Conservation (phyloP, 192 early-diverging fungal species). For the Coemansia umbellata region DNA sequence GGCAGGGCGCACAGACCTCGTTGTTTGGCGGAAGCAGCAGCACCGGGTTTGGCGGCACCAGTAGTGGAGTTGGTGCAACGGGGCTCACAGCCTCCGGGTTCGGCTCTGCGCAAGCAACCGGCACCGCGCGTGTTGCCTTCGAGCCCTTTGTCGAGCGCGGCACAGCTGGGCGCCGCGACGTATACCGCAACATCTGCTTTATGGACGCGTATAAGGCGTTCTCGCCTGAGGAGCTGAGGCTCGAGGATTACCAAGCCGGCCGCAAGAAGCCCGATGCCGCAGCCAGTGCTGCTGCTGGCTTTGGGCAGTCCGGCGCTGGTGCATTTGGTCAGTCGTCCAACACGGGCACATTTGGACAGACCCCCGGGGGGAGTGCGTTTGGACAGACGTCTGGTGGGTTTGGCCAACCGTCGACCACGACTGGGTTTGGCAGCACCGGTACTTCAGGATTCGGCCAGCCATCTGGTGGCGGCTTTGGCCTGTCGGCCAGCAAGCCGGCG, state of each 20-base stretch:
- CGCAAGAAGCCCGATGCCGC: slow-evolving; percentile 57
- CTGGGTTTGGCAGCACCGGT: background rate
- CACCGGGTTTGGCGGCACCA: background rate
- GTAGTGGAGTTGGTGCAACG: background rate
- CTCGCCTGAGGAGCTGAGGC: slow-evolving; percentile 86
- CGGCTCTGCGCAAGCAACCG: slow-evolving; percentile 35
- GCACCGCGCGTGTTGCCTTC: slow-evolving; percentile 57
- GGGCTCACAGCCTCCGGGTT: background rate
- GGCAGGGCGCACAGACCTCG: background rate
- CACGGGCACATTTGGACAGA: slow-evolving; percentile 27
- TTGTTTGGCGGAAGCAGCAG: slow-evolving; percentile 14
- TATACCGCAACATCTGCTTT: slow-evolving; percentile 69
- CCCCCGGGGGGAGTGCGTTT: slow-evolving; percentile 7
- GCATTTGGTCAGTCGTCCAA: slow-evolving; percentile 21
- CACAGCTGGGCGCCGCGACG: slow-evolving; percentile 54
- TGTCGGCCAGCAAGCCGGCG: background rate
- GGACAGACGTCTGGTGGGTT: slow-evolving; percentile 7
- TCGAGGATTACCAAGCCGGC: slow-evolving; percentile 82
- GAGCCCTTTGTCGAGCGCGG: slow-evolving; percentile 53
- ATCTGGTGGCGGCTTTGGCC: background rate
- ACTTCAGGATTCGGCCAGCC: slow-evolving; percentile 18
- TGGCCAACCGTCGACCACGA: slow-evolving; percentile 4
- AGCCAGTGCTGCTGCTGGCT: slow-evolving; percentile 14
- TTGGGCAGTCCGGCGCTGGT: slow-evolving; percentile 31
- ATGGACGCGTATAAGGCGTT: slow-evolving; percentile 83